Evolutionary conservation across 345 rosid genomes (phyloP).

Genomic region (Hypericum perforatum): DNA sequence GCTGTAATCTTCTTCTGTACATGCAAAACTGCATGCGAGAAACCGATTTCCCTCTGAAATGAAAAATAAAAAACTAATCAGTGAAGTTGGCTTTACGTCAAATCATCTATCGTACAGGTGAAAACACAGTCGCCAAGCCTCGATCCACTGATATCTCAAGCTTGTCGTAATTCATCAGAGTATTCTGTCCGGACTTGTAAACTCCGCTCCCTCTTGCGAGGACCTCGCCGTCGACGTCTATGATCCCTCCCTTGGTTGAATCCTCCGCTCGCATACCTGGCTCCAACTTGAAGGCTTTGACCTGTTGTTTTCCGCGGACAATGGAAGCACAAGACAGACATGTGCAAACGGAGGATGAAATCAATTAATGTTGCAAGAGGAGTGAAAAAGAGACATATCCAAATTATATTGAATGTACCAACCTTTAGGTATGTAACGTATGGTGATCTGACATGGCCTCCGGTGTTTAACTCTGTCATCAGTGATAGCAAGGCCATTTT

Average conservation of each 20-base stretch:
- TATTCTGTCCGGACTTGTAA: constrained; percentile 36
- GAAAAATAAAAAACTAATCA: too few species aligned
- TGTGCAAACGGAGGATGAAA: too few species aligned
- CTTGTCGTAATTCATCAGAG: constrained; percentile 55
- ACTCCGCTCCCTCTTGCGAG: constrained; percentile 65
- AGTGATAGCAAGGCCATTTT: constrained; percentile 47
- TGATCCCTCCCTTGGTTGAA: constrained; percentile 67
- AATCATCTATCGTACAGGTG: constrained; percentile 33
- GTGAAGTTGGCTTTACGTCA: too few species aligned
- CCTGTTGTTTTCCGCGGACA: constrained; percentile 30
- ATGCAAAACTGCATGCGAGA: too few species aligned
- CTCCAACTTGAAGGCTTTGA: constrained; percentile 72
- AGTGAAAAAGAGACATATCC: too few species aligned
- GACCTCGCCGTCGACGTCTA: constrained; percentile 91
- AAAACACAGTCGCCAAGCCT: constrained; percentile 83
- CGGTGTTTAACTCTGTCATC: constrained; percentile 49
- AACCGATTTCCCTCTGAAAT: too few species aligned
- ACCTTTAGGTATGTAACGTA: constrained; percentile 68
- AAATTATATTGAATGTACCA: too few species aligned
- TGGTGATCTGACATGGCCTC: constrained; percentile 70
- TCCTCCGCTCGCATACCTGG: constrained; percentile 54
- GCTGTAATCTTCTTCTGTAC: too few species aligned
- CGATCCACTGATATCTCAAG: constrained; percentile 61
- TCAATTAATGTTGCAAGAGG: too few species aligned
- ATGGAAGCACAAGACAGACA: too few species aligned